Percentiles rank a stretch among this genome's conserved stretches.
Evolutionary conservation across 805 yeast species (phyloP).

Genomic region (Starmerella apis): DNA sequence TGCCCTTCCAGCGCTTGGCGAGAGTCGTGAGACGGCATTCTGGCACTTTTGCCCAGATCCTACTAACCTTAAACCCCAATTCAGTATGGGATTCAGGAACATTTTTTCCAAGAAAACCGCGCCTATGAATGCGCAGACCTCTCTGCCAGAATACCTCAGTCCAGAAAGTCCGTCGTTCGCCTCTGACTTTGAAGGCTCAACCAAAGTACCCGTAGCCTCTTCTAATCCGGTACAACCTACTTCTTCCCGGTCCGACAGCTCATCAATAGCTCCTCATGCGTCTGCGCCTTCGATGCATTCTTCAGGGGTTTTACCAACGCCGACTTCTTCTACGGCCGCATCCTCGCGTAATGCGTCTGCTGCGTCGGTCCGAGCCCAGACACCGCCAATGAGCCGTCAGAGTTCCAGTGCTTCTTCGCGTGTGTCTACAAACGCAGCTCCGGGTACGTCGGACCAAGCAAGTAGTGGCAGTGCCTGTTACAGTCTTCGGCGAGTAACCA

Average conservation of each 20-base stretch:
- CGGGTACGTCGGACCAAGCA: not conserved
- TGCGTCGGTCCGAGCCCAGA: not conserved
- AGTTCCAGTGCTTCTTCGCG: slow-evolving; percentile 13
- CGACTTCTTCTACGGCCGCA: not conserved
- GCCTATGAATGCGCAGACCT: not conserved
- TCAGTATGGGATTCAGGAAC: slow-evolving; percentile 18
- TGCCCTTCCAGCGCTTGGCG: slow-evolving; percentile 16
- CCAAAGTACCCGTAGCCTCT: not conserved
- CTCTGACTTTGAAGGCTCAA: not conserved
- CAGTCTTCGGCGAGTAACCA: slow-evolving; percentile 22
- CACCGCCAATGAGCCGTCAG: slow-evolving; percentile 18
- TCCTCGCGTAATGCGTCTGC: not conserved
- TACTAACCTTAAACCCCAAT: not conserved
- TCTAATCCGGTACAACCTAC: not conserved
- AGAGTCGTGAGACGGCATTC: slow-evolving; percentile 11
- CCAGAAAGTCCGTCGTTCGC: not conserved
- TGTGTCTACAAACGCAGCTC: not conserved
- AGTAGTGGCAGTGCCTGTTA: not conserved
- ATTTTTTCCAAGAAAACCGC: slow-evolving; percentile 14
- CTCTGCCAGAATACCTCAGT: not conserved
- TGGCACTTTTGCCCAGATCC: slow-evolving; percentile 1
- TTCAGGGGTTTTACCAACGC: not conserved
- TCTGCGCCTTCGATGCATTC: not conserved
- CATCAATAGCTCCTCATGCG: not conserved
- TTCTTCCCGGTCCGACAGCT: not conserved